These are phyloP conservation scores for Rhizopus microsporus DNA, from an alignment of 371 early-diverging fungal species.

Conservation along the genomic window DNA sequence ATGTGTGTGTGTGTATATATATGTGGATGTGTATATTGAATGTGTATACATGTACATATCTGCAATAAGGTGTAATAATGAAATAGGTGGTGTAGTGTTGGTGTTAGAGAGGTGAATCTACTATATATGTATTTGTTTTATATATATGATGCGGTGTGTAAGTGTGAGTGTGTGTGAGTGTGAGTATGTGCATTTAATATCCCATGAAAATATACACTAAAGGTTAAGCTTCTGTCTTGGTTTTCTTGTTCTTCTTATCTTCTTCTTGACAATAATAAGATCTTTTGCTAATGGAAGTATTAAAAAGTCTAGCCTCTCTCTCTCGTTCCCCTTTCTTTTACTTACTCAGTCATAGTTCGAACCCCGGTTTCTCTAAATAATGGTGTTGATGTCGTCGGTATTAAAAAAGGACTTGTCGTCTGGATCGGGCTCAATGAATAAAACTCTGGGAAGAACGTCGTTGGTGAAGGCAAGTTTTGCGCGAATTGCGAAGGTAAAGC, in stretches of 20 bases:
- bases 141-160: no score
- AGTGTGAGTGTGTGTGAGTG: no score
- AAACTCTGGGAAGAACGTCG: conserved; percentile 74
- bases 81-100: neutral
- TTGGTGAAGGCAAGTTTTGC: conserved; percentile 77
- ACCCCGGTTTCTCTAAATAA: conserved; percentile 5
- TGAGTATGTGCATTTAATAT: neutral
- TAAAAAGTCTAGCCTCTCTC: neutral
- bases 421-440: conserved; percentile 54
- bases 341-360: conserved; percentile 9
- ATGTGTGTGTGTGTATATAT: neutral
- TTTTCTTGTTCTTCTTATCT: conserved; percentile 1
- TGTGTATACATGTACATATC: neutral
- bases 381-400: conserved; percentile 14
- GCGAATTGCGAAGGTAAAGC: conserved; percentile 66
- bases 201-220: neutral
- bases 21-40: neutral
- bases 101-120: neutral
- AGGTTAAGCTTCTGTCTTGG: neutral
- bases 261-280: conserved; percentile 4
- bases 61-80: neutral
- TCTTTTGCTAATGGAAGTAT: conserved; percentile 9
- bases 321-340: neutral
- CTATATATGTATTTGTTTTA: neutral
- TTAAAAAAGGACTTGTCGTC: conserved; percentile 13